Evolutionary conservation across 2,329 filamentous ascomycete species (phyloP), one percentile per base, ranked within the genome.

Genomic region (Paradendryphiella salina): DNA sequence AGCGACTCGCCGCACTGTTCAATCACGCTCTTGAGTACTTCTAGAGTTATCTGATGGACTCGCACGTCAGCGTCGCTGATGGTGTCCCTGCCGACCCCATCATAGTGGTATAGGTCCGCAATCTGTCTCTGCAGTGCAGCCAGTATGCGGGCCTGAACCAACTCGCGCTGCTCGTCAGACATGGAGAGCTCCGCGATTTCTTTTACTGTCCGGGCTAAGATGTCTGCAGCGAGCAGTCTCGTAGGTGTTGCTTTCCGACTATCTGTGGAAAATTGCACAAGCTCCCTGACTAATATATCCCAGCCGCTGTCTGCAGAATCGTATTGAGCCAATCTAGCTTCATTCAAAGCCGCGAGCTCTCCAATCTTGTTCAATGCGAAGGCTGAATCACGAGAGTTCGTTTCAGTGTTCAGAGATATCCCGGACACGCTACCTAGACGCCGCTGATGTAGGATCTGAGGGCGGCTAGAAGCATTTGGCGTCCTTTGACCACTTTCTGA

Each of bases 1-100:
- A 97, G 80, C 0, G 84, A 85, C 67, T 99, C 92, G 7, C 93
- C 94, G 61, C 88, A 93, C 56, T 91, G 87, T 66, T 97, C 93
- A 1, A 99, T 80, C 15, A 96, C 84, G 47, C 81, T 86, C 69
- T 90, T 91, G 5, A 96, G 77, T 0, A 88, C 87, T 57, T 96
- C 90, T 1, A 96, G 80, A 18, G 89, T 80, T 45, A 88, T 84
- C 56, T 86, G 86, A 68, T 96, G 90, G 13, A 96, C 88, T 47
- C 94, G 88, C 14, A 90, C 76, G 59, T 94, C 87, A 0, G 84
- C 85, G 0, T 84, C 75, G 46, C 85, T 82, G 9, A 79, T 81
- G 2, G 82, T 77, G 0, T 87, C 81, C 1, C 80, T 75, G 2
- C 81, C 77, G 23, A 82, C 77, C 8, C 77, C 74, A 18, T 76